phyloP scores from a whole-genome alignment of 495 filamentous ascomycete species.

The Aspergillus egyptiacus region DNA sequence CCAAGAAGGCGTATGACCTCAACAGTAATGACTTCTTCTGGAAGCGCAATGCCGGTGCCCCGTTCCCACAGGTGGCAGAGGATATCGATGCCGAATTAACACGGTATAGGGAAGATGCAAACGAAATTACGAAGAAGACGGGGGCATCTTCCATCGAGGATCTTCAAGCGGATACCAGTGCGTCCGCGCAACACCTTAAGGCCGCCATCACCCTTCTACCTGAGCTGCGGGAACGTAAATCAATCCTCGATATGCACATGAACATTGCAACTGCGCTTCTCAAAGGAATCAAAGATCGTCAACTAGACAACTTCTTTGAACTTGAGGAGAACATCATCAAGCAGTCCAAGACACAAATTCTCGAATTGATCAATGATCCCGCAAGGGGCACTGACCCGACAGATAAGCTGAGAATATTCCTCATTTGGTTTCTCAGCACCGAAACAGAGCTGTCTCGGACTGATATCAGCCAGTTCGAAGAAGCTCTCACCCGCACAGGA shows the following conservation, averaged over 20 bases:
- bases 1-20: slow-evolving; percentile 84
- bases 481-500: slow-evolving; percentile 69
- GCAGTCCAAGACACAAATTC: slow-evolving; percentile 81
- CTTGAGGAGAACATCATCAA: slow-evolving; percentile 91
- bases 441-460: slow-evolving; percentile 77
- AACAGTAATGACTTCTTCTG: slow-evolving; percentile 95
- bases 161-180: slow-evolving; percentile 79
- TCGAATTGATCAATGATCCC: slow-evolving; percentile 77
- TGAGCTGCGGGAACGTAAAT: slow-evolving; percentile 87
- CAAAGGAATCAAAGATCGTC: slow-evolving; percentile 86
- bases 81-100: slow-evolving; percentile 90
- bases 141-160: slow-evolving; percentile 91
- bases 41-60: slow-evolving; percentile 84
- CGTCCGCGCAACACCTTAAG: slow-evolving; percentile 90
- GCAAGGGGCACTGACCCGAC: slow-evolving; percentile 76
- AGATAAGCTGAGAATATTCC: slow-evolving; percentile 88
- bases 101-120: slow-evolving; percentile 92
- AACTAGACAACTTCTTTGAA: slow-evolving; percentile 94
- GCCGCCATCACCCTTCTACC: slow-evolving; percentile 89
- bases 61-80: slow-evolving; percentile 95
- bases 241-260: slow-evolving; percentile 96
- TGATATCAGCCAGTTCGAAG: slow-evolving; percentile 84
- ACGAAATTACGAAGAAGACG: slow-evolving; percentile 90
- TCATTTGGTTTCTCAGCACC: slow-evolving; percentile 96
- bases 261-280: slow-evolving; percentile 85